These are phyloP conservation scores for Murraya paniculata DNA, from an alignment of 345 rosid species.

Conservation along the genomic window DNA sequence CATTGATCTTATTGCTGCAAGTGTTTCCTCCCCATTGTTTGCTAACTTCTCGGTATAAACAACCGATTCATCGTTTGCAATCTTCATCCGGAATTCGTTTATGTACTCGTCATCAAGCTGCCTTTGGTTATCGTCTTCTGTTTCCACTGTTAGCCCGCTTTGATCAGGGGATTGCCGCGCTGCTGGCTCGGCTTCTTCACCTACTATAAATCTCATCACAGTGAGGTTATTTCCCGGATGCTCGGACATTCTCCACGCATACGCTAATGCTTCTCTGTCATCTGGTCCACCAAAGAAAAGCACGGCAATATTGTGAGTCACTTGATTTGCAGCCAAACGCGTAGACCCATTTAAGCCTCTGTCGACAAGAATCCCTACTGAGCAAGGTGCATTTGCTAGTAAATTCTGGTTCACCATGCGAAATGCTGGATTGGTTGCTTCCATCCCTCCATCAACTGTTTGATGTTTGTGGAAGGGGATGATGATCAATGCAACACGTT, in stretches of 20 bases:
- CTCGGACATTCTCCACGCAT: slow-evolving; percentile 80
- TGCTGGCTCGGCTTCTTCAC: slow-evolving; percentile 29
- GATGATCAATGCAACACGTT: slow-evolving; percentile 66
- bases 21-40: slow-evolving; percentile 83
- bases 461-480: slow-evolving; percentile 94
- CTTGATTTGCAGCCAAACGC: slow-evolving; percentile 45
- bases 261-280: slow-evolving; percentile 79
- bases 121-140: slow-evolving; percentile 35
- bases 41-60: slow-evolving; percentile 50
- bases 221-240: slow-evolving; percentile 62
- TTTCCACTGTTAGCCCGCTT: slow-evolving; percentile 22
- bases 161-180: not conserved
- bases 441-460: slow-evolving; percentile 97
- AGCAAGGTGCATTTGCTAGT: slow-evolving; percentile 72
- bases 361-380: slow-evolving; percentile 84
- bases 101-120: slow-evolving; percentile 58
- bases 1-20: slow-evolving; percentile 65
- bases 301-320: slow-evolving; percentile 65
- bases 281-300: slow-evolving; percentile 89
- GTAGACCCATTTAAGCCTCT: slow-evolving; percentile 69
- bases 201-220: slow-evolving; percentile 54
- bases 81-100: slow-evolving; percentile 48
- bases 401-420: slow-evolving; percentile 79
- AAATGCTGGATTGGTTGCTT: slow-evolving; percentile 80
- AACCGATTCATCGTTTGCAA: slow-evolving; percentile 40